Conservation (phyloP, 352 stramenopile species). For the Phytophthora pseudosyringae region DNA sequence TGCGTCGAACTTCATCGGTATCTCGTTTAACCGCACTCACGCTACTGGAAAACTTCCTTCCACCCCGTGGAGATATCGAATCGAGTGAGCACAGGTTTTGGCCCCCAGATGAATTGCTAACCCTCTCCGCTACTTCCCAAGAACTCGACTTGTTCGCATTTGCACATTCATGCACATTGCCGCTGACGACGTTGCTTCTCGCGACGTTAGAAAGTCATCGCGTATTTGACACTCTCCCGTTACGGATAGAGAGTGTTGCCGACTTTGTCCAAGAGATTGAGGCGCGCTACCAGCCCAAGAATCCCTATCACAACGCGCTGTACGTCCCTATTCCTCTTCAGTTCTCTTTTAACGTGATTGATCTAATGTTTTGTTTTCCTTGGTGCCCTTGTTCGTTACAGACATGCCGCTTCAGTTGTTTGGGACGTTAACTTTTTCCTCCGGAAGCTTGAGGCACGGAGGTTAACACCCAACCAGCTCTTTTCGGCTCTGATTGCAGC, state of each 20-base stretch:
- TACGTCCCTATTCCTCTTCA: slow-evolving; percentile 33
- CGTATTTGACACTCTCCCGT: slow-evolving; percentile 58
- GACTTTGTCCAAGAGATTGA: slow-evolving; percentile 76
- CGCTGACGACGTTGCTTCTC: slow-evolving; percentile 69
- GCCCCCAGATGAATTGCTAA: slow-evolving; percentile 51
- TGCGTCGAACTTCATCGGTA: slow-evolving; percentile 58
- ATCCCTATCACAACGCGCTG: slow-evolving; percentile 83
- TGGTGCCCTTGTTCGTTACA: slow-evolving; percentile 16
- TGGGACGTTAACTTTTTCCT: slow-evolving; percentile 82
- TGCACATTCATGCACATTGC: slow-evolving; percentile 47
- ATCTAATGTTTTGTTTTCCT: slow-evolving; percentile 5
- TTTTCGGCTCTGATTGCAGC: slow-evolving; percentile 90
- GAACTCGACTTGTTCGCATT: slow-evolving; percentile 66
- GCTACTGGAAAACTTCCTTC: slow-evolving; percentile 56
- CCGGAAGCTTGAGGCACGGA: slow-evolving; percentile 44
- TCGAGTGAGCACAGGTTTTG: slow-evolving; percentile 30
- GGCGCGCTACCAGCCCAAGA: slow-evolving; percentile 67
- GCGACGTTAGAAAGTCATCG: slow-evolving; percentile 71
- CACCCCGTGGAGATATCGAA: slow-evolving; percentile 4
- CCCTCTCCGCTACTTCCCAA: slow-evolving; percentile 37
- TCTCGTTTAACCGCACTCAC: slow-evolving; percentile 59
- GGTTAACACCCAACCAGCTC: slow-evolving; percentile 51
- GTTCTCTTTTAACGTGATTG: neutral
- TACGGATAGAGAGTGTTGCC: slow-evolving; percentile 58
- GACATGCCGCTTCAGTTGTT: slow-evolving; percentile 72